These are phyloP conservation scores for Scortechinia acanthostroma DNA, from an alignment of 2,329 filamentous ascomycete genomes.

Conservation along the genomic window DNA sequence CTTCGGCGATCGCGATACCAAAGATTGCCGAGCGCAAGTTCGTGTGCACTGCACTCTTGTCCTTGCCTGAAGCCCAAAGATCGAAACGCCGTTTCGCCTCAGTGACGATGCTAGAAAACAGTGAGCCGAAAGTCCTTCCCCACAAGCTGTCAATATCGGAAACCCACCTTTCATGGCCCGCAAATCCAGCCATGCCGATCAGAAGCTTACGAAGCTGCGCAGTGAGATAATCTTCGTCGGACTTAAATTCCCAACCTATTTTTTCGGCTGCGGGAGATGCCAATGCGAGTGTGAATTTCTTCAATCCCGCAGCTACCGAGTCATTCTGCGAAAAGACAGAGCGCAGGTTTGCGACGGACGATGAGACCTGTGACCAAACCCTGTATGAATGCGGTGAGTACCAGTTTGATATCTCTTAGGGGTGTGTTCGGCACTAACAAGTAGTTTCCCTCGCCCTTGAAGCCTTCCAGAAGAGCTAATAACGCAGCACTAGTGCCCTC, in stretches of 20 bases:
- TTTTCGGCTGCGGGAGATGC: conserved; percentile 69
- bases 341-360: conserved; percentile 69
- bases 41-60: conserved; percentile 48
- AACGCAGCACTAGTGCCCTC: conserved; percentile 76
- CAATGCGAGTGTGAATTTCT: conserved; percentile 73
- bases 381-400: too few species aligned
- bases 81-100: conserved; percentile 1
- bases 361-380: conserved; percentile 81
- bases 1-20: conserved; percentile 64
- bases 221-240: conserved; percentile 73
- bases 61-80: background rate
- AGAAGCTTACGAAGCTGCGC: conserved; percentile 78
- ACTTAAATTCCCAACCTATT: conserved; percentile 78
- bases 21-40: conserved; percentile 77
- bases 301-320: conserved; percentile 63
- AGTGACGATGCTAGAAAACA: conserved; percentile 2
- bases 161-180: conserved; percentile 67
- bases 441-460: conserved; percentile 74
- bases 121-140: conserved; percentile 2
- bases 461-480: conserved; percentile 77
- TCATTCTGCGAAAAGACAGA: conserved; percentile 78
- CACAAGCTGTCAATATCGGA: background rate
- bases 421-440: conserved; percentile 25
- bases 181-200: conserved; percentile 67
- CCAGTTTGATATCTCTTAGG: too few species aligned